Evolutionary conservation across 495 filamentous ascomycete species (phyloP), one percentile per base, ranked within the genome.

Genomic region (Neurospora tetraspora): DNA sequence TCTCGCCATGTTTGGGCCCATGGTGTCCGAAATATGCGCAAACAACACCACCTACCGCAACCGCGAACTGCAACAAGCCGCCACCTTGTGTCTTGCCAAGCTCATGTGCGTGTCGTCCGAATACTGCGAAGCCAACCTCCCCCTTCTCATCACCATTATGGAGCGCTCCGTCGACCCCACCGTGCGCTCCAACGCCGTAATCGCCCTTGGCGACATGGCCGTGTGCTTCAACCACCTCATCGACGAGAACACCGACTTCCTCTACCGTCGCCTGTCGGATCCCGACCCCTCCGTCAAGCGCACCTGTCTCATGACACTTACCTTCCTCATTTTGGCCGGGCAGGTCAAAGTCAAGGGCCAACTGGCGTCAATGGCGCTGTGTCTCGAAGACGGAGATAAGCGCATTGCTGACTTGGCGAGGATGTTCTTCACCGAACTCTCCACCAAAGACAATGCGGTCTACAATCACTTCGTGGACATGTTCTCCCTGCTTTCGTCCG

Each of bases 261-360:
- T 99, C 45, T 99, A 99, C 79, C 90, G 94, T 31, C 89, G 96
- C 39, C 87, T 99, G 3, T 95, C 94, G 61, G 96, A 99, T 78
- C 84, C 88, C 12, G 93, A 98, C 76, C 88, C 88, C 39, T 94
- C 91, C 8, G 96, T 99, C 40, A 98, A 98, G 86, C 89, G 96
- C 9, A 99, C 96, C 1, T 99, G 96, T 82, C 88, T 99, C 16
- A 99, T 98, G 96, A 98, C 96, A 3, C 84, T 99, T 73, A 99
- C 96, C 4, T 99, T 99, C 86, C 83, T 98, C 38, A 99, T 99
- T 77, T 83, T 99, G 36, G 96, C 96, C 0, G 96, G 96, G 23
- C 96, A 99, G 82, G 96, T 99, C 81, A 99, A 99, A 83, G 96
- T 99, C 79, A 99, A 99, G 84, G 96, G 96, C n/a, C 96, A 99